Base-by-base conservation (phyloP, 768 basidiomycete genomes). In the Naganishia antarctica region DNA sequence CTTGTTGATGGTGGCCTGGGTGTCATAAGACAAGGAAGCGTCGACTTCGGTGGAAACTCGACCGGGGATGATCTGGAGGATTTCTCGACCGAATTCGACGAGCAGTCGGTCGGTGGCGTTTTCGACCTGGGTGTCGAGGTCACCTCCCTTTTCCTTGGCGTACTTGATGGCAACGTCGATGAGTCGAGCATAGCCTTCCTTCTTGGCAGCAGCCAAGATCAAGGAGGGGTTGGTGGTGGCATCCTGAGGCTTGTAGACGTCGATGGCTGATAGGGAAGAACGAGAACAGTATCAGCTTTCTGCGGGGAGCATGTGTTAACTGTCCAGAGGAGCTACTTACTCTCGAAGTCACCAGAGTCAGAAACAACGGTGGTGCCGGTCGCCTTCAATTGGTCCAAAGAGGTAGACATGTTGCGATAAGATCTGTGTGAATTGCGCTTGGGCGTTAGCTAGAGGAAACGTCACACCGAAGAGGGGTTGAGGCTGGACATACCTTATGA, bases 11-110 rank as follows among this genome's bases (percentile, higher is more conserved):
- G 75, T 78, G 43, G 63, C 71, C 68, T 73, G 70, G 70, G 90
- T 97, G 81, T 97, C 89, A 79, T 96, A 97, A 67, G 94, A 98
- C 63, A 98, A 86, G 70, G 90, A 87, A 53, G 96, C 96, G 78
- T 99, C 96, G 70, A 99, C 93, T 79, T 99, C 96, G 68, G 96
- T 98, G 46, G 96, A 99, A 67, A 99, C 94, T 78, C 96, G 89
- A 65, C 96, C 96, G 61, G 96, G 96, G 73, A 99, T 91, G 80
- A 99, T 91, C 67, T 82, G 81, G 58, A 98, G 84, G 75, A 99
- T 97, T 81, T 88, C 92, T 78, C 86, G 89, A 70, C 96, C 96
- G 81, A 99, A 99, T 79, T 91, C 94, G 72, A 98, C 90, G 68
- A 99, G 86, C 74, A 99, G 83, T 70, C 92, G 86, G 80, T 99